phyloP scores from a whole-genome alignment of 2,329 filamentous ascomycete species.

The Zymoseptoria ardabiliae region DNA sequence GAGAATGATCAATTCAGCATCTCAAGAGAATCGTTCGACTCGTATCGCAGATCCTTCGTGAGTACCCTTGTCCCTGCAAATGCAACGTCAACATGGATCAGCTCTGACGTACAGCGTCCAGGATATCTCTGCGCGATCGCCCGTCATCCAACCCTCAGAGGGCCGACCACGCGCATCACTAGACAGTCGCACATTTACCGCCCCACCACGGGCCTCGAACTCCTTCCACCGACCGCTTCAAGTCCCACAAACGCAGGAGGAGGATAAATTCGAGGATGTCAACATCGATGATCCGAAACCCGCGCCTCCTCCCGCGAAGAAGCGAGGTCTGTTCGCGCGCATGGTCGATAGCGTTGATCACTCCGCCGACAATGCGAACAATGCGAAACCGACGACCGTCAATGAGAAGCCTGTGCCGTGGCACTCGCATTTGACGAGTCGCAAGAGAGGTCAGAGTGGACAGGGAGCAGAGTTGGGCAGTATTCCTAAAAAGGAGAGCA shows the following conservation, averaged over 20 bases:
- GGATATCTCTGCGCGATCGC: slow-evolving; percentile 87
- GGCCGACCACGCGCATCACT: slow-evolving; percentile 66
- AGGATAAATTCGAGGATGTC: slow-evolving; percentile 76
- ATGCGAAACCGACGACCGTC: slow-evolving; percentile 5
- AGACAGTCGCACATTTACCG: slow-evolving; percentile 54
- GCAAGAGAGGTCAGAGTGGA: slow-evolving; percentile 64
- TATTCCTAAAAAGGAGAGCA: slow-evolving; percentile 38
- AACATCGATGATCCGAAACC: slow-evolving; percentile 71
- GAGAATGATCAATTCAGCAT: slow-evolving; percentile 93
- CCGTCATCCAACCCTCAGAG: slow-evolving; percentile 55
- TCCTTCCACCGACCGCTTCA: slow-evolving; percentile 27
- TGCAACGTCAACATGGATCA: background rate
- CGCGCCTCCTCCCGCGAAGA: slow-evolving; percentile 47
- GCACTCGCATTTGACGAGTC: slow-evolving; percentile 56
- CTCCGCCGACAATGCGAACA: slow-evolving; percentile 23
- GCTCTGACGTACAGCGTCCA: slow-evolving; percentile 32
- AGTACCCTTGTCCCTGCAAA: slow-evolving; percentile 31
- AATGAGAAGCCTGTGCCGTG: slow-evolving; percentile 20
- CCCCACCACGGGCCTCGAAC: slow-evolving; percentile 40
- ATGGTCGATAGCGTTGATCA: slow-evolving; percentile 56
- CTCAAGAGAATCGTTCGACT: slow-evolving; percentile 93
- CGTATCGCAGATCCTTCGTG: slow-evolving; percentile 92
- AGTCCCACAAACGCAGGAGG: slow-evolving; percentile 25
- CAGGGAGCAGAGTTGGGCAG: slow-evolving; percentile 64
- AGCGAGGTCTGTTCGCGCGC: slow-evolving; percentile 71